These are phyloP conservation scores for Kazachstania sp. DNA, from an alignment of 1,139 yeast species.

Conservation along the genomic window DNA sequence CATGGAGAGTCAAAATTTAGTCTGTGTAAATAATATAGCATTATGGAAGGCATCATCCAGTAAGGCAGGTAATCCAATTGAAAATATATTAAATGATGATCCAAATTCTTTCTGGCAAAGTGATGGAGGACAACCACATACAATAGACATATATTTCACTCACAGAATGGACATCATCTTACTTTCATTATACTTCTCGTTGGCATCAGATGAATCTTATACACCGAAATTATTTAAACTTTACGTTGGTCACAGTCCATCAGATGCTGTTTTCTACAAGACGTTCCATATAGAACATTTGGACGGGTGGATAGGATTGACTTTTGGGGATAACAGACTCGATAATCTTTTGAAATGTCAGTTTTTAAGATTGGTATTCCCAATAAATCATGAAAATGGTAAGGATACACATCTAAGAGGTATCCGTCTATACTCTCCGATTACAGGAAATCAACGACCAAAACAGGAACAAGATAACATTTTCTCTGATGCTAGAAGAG, in stretches of 20 bases:
- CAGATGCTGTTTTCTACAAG: slow-evolving; percentile 72
- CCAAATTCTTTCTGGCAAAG: slow-evolving; percentile 87
- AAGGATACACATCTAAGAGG: slow-evolving; percentile 89
- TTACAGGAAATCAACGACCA: not conserved
- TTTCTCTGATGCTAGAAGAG: too few relatives aligned
- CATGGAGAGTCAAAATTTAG: slow-evolving; percentile 20
- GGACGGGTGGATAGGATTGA: slow-evolving; percentile 77
- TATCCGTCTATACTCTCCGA: slow-evolving; percentile 46
- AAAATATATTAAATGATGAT: slow-evolving; percentile 63
- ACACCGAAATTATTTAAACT: slow-evolving; percentile 72
- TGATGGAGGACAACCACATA: slow-evolving; percentile 91
- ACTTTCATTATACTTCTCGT: slow-evolving; percentile 54
- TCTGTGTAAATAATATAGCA: slow-evolving; percentile 75
- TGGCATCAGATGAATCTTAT: slow-evolving; percentile 79
- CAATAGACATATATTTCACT: slow-evolving; percentile 69
- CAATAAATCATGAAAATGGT: slow-evolving; percentile 89
- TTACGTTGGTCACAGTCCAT: slow-evolving; percentile 77
- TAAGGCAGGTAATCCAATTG: slow-evolving; percentile 66
- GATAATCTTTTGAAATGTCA: slow-evolving; percentile 61
- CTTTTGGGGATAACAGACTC: slow-evolving; percentile 52
- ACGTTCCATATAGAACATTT: slow-evolving; percentile 61
- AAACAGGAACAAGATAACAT: too few relatives aligned
- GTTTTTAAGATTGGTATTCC: slow-evolving; percentile 56
- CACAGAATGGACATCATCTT: slow-evolving; percentile 65
- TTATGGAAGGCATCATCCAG: slow-evolving; percentile 76